A percentile compares a stretch with the other conserved stretches of the same genome.
These are phyloP conservation scores for Bromus sterilis DNA, from an alignment of 176 grass and related monocot genomes.

Conservation along the genomic window DNA sequence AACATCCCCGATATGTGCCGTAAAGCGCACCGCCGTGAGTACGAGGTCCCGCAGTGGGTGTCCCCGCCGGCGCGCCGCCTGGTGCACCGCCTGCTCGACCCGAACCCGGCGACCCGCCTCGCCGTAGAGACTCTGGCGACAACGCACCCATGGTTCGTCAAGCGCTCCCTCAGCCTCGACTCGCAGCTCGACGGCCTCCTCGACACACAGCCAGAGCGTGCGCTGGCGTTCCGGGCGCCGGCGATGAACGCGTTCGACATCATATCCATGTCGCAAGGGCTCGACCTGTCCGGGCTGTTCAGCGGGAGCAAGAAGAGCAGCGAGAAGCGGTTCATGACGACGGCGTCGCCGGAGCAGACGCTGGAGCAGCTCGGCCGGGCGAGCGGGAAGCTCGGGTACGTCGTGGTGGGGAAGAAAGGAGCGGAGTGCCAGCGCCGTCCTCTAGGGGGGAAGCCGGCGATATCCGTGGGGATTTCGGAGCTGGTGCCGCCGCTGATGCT, in stretches of 20 bases:
- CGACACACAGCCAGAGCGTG: conserved; percentile 18
- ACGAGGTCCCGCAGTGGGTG: conserved; percentile 53
- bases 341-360: conserved; percentile 42
- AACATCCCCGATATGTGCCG: conserved; percentile 62
- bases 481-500: conserved; percentile 59
- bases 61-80: conserved; percentile 38
- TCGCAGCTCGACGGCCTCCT: conserved; percentile 56
- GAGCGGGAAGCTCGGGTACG: conserved; percentile 51
- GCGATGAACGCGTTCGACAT: conserved; percentile 76
- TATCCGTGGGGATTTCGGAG: conserved; percentile 63
- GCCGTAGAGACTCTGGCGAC: conserved; percentile 24
- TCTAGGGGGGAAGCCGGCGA: background rate
- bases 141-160: conserved; percentile 65
- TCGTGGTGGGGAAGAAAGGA: conserved; percentile 40
- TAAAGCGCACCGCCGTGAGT: conserved; percentile 47
- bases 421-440: conserved; percentile 1
- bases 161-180: conserved; percentile 70
- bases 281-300: conserved; percentile 69
- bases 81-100: conserved; percentile 63
- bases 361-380: conserved; percentile 44
- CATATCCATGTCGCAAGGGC: conserved; percentile 67
- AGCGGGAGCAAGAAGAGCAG: conserved; percentile 15
- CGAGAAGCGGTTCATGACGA: conserved; percentile 57
- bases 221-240: conserved; percentile 17
- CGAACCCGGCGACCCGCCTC: conserved; percentile 58